phyloP scores from a whole-genome alignment of 2,329 filamentous ascomycete species.

The Penicillium paneum region DNA sequence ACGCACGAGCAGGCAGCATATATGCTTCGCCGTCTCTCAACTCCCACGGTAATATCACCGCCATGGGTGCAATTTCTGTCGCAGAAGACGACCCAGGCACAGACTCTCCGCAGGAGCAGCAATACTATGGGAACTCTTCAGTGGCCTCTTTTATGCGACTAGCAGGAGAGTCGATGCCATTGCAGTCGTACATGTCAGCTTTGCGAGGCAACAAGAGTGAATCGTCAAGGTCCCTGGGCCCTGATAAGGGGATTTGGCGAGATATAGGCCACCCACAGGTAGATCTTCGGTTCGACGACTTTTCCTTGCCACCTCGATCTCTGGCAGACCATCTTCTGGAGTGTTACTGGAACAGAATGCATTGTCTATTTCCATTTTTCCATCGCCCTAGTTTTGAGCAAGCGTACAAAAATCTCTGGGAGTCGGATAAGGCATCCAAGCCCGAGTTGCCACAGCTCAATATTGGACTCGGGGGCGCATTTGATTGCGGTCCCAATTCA shows the following conservation, averaged over 20 bases:
- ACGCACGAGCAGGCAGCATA: conserved; percentile 1
- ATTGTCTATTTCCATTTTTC: conserved; percentile 47
- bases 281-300: conserved; percentile 30
- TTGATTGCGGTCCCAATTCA: conserved; percentile 32
- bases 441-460: conserved; percentile 21
- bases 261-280: conserved; percentile 12
- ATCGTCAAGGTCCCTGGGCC: conserved; percentile 1
- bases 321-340: conserved; percentile 44
- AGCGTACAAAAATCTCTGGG: conserved; percentile 43
- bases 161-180: conserved; percentile 30
- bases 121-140: conserved; percentile 43
- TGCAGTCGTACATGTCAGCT: conserved; percentile 14
- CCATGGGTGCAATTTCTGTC: conserved; percentile 41
- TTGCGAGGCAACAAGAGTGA: conserved; percentile 8
- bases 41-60: conserved; percentile 31
- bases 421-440: conserved; percentile 17
- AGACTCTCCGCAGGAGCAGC: conserved; percentile 25
- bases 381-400: conserved; percentile 42
- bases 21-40: conserved; percentile 14
- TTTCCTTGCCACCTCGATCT: conserved; percentile 40
- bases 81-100: conserved; percentile 24
- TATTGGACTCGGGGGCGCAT: conserved; percentile 36
- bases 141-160: conserved; percentile 43
- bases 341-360: conserved; percentile 41
- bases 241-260: conserved; percentile 12